Base-by-base conservation (phyloP, 805 yeast species). In the Komagataella ulmi region DNA sequence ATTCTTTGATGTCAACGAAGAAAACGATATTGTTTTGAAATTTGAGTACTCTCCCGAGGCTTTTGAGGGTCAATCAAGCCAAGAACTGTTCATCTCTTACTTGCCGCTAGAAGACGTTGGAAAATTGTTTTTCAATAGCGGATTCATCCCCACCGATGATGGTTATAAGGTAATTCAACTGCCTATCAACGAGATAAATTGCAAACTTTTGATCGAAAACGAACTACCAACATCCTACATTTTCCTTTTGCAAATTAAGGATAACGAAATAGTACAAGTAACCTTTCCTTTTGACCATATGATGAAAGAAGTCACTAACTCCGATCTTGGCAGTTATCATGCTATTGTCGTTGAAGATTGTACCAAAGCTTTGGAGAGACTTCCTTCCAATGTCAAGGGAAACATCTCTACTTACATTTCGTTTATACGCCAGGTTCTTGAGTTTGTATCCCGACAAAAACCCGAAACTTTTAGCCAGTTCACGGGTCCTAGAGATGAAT, bases 1-100 rank as follows among this genome's bases (percentile, higher is more conserved):
- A 0, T 72, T 68, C 56, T 84, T 81, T 63, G 90, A 81, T 58
- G 68, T 78, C n/a, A 83, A 79, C 61, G 62, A 70, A 7, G 71
- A 64, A 3, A 58, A 65, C 6, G 82, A 78, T 50, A 64, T 79
- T 3, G 36, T 79, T 0, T 62, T 80, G 48, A 62, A 64, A 10
- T 55, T 66, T 10, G 66, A 65, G 18, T 21, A 51, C n/a, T 23
- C 44, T 14, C 52, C 46, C 17, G 45, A 18, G 7, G 44, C 17
- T 8, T 24, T 46, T 5, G 18, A 14, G 5, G 46, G 21, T 19
- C 19, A 17, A 5, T 17, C 19, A 45, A 19, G 21, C 21, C 46
- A 61, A 24, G 79, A 77, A 54, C 55, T 76, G 1, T 72, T 69
- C 48, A 76, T 77, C 30, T 65, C 71, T 50, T 77, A 77, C 54